Base-by-base conservation (phyloP, 345 rosid genomes). In the Gossypium ekmanianum region DNA sequence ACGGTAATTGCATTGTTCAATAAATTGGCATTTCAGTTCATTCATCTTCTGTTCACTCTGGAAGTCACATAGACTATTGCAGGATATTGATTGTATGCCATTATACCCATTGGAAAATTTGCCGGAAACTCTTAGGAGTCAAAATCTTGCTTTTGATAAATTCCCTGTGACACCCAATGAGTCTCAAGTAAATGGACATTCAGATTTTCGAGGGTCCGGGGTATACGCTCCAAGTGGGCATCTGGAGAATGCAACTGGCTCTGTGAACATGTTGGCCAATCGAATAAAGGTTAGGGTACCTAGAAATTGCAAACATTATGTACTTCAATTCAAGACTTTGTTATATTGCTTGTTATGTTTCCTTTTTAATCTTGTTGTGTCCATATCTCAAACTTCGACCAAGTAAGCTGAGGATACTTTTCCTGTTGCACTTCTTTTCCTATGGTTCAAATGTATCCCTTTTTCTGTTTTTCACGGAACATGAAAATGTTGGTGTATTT, bases 1-100 rank as follows among this genome's bases (percentile, higher is more conserved):
- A 83, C 29, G 97, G 99, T 96, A 90, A 77, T 68, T 59, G 16
- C 8, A 43, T 79, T 55, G 59, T 50, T 55, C 55, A n/a, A 58
- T 26, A 24, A 29, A 7, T 24, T 39, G 39, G 64, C 50, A 39
- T 76, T 43, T 26, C 71, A 7, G 34, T 47, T 63, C 41, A 26
- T 41, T 65, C 50, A 66, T 69, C 58, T 72, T 64, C 14, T 56
- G 7, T 64, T 59, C 39, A 48, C 48, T 45, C 56, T 11, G 68
- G 39, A 17, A 11, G 11, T 78, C 63, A 76, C 72, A 56, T 13
- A 65, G 43, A 26, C 47, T 79, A 47, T 75, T 83, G 78, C 89
- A 96, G 99, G 99, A 96, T 85, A 80, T 92, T 81, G 97, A 96
- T 79, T 93, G 97, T 85, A 96, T 96, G 99, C 99, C 98, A 81